A percentile compares a stretch with the other conserved stretches of the same genome.
phyloP scores from a whole-genome alignment of 176 grass and related monocot species.

The Puccinellia tenuiflora region DNA sequence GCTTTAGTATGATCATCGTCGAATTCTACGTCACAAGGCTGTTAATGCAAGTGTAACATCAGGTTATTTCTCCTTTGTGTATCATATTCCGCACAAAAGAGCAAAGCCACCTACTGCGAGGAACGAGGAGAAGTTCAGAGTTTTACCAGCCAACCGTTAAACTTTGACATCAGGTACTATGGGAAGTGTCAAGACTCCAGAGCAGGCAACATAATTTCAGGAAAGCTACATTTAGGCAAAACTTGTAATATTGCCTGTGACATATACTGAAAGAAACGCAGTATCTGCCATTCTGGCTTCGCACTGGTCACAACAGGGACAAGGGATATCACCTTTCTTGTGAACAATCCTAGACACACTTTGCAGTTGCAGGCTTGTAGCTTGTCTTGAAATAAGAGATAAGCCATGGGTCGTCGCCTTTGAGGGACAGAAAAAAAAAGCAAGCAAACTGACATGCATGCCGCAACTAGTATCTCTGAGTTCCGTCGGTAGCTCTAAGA shows the following conservation, averaged over 20 bases:
- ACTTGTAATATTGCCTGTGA: background rate
- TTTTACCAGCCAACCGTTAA: background rate
- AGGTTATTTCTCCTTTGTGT: background rate
- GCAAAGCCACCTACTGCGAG: background rate
- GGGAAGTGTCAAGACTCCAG: background rate
- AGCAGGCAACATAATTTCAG: background rate
- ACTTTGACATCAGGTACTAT: background rate
- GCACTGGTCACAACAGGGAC: background rate
- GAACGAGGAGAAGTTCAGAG: background rate
- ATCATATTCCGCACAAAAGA: no score
- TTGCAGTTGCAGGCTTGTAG: background rate
- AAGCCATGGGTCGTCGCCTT: background rate
- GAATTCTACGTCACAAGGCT: background rate
- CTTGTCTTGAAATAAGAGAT: background rate
- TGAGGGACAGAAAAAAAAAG: background rate
- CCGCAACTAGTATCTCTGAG: background rate
- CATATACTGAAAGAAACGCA: background rate
- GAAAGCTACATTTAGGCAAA: background rate
- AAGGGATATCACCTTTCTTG: background rate
- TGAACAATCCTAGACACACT: background rate
- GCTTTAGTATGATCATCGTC: background rate
- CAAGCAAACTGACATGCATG: background rate
- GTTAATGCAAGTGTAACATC: background rate
- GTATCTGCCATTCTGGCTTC: background rate
- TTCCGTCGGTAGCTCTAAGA: background rate